Evolutionary conservation across 2,329 filamentous ascomycete species (phyloP).

Genomic region (Blastomyces emzantsi): DNA sequence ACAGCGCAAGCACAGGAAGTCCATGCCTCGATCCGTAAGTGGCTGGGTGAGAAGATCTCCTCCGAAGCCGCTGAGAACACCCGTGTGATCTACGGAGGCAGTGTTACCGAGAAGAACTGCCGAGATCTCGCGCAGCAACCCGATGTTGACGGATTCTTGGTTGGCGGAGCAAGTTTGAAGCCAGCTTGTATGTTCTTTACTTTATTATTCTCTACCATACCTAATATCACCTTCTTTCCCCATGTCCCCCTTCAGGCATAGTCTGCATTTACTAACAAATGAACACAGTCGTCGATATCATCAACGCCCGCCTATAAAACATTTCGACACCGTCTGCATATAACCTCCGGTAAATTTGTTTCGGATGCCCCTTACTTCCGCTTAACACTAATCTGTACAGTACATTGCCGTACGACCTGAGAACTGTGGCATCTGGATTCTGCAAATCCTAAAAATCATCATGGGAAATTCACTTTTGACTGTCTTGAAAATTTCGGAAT

Average conservation of each 20-base stretch:
- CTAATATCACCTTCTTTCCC: neutral
- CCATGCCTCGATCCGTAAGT: constrained; percentile 82
- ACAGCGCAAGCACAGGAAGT: constrained; percentile 89
- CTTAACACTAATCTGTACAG: too few relatives aligned
- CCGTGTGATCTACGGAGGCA: constrained; percentile 92
- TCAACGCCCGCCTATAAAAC: constrained; percentile 51
- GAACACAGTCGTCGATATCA: constrained; percentile 51
- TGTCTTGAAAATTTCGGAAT: neutral
- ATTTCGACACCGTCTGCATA: neutral
- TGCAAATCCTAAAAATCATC: neutral
- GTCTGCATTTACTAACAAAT: neutral
- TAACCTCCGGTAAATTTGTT: neutral
- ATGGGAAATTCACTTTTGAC: neutral
- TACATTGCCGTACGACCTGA: neutral
- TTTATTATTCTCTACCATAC: neutral
- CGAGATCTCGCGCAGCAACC: constrained; percentile 79
- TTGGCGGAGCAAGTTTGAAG: constrained; percentile 94
- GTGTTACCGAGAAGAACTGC: constrained; percentile 98
- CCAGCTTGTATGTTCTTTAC: constrained; percentile 62
- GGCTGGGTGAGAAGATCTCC: constrained; percentile 68
- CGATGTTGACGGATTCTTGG: constrained; percentile 97
- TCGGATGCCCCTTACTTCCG: neutral
- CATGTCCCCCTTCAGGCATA: neutral
- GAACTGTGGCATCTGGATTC: neutral
- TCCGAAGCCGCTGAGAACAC: constrained; percentile 73